Evolutionary conservation across 2,329 filamentous ascomycete species (phyloP).

Genomic region (Tricladium varicosporioides): DNA sequence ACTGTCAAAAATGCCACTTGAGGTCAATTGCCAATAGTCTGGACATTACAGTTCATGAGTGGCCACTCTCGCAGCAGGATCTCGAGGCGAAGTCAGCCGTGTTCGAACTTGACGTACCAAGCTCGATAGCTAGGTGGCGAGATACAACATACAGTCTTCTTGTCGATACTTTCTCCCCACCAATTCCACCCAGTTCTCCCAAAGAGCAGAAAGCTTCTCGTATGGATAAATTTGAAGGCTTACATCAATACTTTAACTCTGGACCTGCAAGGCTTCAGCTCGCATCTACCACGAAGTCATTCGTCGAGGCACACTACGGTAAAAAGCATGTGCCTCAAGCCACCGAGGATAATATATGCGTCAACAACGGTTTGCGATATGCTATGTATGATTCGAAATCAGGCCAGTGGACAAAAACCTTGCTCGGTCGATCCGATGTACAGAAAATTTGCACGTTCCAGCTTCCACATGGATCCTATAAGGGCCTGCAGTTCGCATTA

Average conservation of each 20-base stretch:
- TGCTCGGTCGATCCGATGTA: conserved; percentile 25
- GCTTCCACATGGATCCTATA: conserved; percentile 29
- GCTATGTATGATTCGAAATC: not conserved
- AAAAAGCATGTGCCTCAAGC: too few relatives aligned
- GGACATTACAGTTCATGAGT: conserved; percentile 50
- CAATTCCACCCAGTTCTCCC: not conserved
- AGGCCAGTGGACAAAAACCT: conserved; percentile 14
- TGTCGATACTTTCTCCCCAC: not conserved
- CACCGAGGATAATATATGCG: too few relatives aligned
- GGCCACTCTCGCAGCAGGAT: conserved; percentile 46
- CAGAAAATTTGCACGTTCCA: conserved; percentile 39
- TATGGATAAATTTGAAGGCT: not conserved
- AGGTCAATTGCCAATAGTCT: conserved; percentile 27
- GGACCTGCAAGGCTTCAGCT: too few relatives aligned
- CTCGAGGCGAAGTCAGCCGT: conserved; percentile 42
- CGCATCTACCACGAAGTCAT: too few relatives aligned
- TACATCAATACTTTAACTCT: not conserved
- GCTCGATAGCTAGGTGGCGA: conserved; percentile 45
- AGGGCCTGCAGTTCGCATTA: conserved; percentile 25
- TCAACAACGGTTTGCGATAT: not conserved
- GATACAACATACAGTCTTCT: conserved; percentile 37
- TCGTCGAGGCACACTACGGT: too few relatives aligned
- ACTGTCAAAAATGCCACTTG: too few relatives aligned
- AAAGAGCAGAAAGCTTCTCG: not conserved
- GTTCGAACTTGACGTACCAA: conserved; percentile 49